Conservation (phyloP, 108 stramenopile genomes). For the Cylindrotheca closterium region DNA sequence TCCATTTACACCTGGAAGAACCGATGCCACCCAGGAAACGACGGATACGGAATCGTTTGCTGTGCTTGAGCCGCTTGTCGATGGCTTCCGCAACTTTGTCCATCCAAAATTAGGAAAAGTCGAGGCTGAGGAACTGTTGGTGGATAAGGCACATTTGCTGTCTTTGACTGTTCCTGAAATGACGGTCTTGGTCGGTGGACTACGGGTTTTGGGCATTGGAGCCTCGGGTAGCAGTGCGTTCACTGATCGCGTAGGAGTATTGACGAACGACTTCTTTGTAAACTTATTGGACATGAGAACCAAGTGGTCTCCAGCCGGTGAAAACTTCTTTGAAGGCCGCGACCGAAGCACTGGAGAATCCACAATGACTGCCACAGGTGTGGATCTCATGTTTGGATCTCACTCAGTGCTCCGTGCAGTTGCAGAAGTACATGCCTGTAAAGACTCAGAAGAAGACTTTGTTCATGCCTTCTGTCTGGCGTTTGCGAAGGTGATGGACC, state of each 20-base stretch:
- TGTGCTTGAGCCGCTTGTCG: conserved; percentile 46
- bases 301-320: conserved; percentile 41
- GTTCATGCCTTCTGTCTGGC: conserved; percentile 57
- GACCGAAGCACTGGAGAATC: conserved; percentile 28
- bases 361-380: conserved; percentile 52
- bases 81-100: conserved; percentile 75
- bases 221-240: conserved; percentile 25
- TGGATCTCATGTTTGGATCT: conserved; percentile 67
- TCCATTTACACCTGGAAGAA: conserved; percentile 67
- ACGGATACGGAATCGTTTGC: conserved; percentile 57
- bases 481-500: conserved; percentile 69
- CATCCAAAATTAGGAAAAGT: conserved; percentile 6
- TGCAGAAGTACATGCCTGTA: conserved; percentile 53
- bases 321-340: conserved; percentile 44
- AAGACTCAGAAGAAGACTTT: conserved; percentile 49
- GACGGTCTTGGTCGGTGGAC: conserved; percentile 67
- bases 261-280: conserved; percentile 67
- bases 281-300: conserved; percentile 58
- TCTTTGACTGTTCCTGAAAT: conserved; percentile 63
- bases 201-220: conserved; percentile 53
- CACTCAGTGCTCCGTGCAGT: conserved; percentile 67
- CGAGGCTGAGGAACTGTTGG: conserved; percentile 43
- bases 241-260: conserved; percentile 41
- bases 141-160: conserved; percentile 65
- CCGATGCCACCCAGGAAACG: conserved; percentile 60